A percentile compares a stretch with the other conserved stretches of the same genome.
phyloP scores from a whole-genome alignment of 2,329 filamentous ascomycete genomes.

The Xylaria sp. region DNA sequence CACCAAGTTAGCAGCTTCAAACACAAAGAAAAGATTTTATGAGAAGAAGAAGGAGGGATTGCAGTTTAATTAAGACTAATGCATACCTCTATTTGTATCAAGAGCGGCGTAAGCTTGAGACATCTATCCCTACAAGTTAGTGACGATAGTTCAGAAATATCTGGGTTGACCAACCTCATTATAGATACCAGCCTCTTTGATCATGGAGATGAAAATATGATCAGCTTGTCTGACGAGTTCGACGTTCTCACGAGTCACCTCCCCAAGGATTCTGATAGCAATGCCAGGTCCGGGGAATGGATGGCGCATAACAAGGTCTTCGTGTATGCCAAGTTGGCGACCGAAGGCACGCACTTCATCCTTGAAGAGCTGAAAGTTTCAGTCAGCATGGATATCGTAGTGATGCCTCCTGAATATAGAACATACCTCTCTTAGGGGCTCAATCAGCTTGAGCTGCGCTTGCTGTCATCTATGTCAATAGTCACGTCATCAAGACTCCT shows the following conservation, averaged over 20 bases:
- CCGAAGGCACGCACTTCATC: conserved; percentile 81
- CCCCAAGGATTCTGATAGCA: conserved; percentile 83
- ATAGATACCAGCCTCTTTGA: conserved; percentile 78
- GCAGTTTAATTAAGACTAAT: background rate
- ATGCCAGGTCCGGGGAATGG: conserved; percentile 78
- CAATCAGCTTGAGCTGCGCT: conserved; percentile 72
- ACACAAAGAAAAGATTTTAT: no score
- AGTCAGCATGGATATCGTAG: background rate
- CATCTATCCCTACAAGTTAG: conserved; percentile 49
- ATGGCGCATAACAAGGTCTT: conserved; percentile 82
- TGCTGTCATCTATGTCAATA: conserved; percentile 33
- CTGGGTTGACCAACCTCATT: conserved; percentile 57
- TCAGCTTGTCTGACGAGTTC: conserved; percentile 80
- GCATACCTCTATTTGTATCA: conserved; percentile 53
- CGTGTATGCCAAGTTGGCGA: conserved; percentile 74
- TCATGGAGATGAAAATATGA: conserved; percentile 79
- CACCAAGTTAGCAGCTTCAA: conserved; percentile 10
- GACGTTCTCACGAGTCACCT: conserved; percentile 82
- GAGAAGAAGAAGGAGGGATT: no score
- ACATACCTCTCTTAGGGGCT: conserved; percentile 73
- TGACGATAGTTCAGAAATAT: conserved; percentile 14
- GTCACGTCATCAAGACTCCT: conserved; percentile 27
- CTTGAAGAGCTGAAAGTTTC: conserved; percentile 64
- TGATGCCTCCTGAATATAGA: conserved; percentile 64
- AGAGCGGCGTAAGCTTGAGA: conserved; percentile 61